Evolutionary conservation across 345 rosid genomes (phyloP), one percentile per base, ranked within the genome.

Genomic region (Citrus mangshanensis): DNA sequence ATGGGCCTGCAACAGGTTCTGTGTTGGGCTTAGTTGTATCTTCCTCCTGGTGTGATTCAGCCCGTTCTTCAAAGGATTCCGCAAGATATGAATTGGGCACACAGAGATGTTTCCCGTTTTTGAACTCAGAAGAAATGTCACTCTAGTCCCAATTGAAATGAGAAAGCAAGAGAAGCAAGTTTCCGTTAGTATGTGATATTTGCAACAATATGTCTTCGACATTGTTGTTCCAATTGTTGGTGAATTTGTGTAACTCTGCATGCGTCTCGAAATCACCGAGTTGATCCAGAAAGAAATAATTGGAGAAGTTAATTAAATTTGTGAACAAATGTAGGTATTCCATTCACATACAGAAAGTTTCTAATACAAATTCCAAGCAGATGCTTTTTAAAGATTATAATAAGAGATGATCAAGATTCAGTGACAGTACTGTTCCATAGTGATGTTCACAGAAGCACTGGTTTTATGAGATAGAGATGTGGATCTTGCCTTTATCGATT

Each of bases 241-340:
- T 25, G 12, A n/a, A 68, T 35, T 37, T 75, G n/a, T n/a, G 63
- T 37, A 30, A 3, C 19, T 30, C 16, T 55, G 34, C 14, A 42
- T 89, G 90, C 95, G 88, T 91, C 40, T 84, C 81, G 6, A 89
- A 85, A 55, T 82, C 93, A 49, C 55, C 90, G 81, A 80, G 77
- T 68, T 83, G 84, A 93, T 94, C 80, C 73, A 85, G 86, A 85
- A 80, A 74, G 94, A 89, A 81, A 73, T 91, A 74, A 38, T 25
- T 10, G 80, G 79, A 60, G 62, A 28, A 75, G 73, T 38, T 56
- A 61, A n/a, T 32, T 19, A 3, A 42, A 42, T 42, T 42, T 2
- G 14, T 3, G 14, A 42, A 9, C 14, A 10, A 10, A 10, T 19
- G 2, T 10, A 4, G 38, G 19, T 30, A 27, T 10, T 34, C 8